Base-by-base conservation (phyloP, 441 rosid genomes). In the Metrosideros polymorpha region DNA sequence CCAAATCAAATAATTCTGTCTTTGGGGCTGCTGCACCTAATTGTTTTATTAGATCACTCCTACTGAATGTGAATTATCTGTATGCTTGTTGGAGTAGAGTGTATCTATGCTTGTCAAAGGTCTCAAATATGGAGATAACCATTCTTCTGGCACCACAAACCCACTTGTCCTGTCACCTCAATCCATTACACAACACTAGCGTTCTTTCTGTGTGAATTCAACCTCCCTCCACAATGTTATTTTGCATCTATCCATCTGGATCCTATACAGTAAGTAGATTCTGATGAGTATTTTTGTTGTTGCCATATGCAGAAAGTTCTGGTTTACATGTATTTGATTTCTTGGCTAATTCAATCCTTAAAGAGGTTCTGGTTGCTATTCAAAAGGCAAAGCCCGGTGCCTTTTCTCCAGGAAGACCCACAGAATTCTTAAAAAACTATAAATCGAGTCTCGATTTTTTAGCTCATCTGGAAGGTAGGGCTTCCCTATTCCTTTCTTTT, bases 351-450 rank as follows among this genome's bases (percentile, higher is more conserved):
- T 98, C 99, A 83, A 93, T 98, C 85, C 93, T 98, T 89, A 98
- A 97, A 92, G 99, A 96, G 92, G 96, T 94, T 89, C 93, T 95
- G 71, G 91, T 84, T 32, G 95, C 98, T 66, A 96, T 96, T 90
- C 99, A 98, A 90, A 96, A 93, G 89, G 96, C 95, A 89, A 98
- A 96, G 90, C 98, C 99, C 54, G 94, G 98, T 88, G 98, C 96
- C 29, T 98, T 96, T 93, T 96, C 99, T 85, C 98, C 99, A 57
- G 99, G 99, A 91, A 96, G 99, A 88, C 99, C 99, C 84, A 92
- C 95, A 32, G 98, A 94, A 71, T 96, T 98, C 95, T 91, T 98
- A 88, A 94, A 89, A 89, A 98, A 98, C 91, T 96, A 95, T 93
- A 96, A 95, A 89, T 94, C 98, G 88, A 98, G 98, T 92, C 90